Conservation (phyloP, 2,329 filamentous ascomycete species). For the Fusarium tupiense region DNA sequence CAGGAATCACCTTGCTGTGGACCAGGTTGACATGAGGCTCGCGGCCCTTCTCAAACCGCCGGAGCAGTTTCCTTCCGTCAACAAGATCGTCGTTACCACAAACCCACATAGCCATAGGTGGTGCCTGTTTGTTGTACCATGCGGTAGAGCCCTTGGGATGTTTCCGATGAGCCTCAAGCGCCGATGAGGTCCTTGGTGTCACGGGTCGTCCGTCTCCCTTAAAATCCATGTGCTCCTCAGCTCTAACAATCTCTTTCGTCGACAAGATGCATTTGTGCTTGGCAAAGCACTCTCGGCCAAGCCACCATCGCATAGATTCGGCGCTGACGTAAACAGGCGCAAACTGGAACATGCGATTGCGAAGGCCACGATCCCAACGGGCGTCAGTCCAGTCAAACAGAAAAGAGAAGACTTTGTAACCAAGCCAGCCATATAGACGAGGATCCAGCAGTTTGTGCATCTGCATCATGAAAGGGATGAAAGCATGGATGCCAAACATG, state of each 20-base stretch:
- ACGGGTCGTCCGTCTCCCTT: slow-evolving; percentile 19
- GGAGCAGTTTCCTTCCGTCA: slow-evolving; percentile 78
- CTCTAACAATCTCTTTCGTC: slow-evolving; percentile 74
- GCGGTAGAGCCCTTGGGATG: slow-evolving; percentile 64
- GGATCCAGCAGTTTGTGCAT: slow-evolving; percentile 76
- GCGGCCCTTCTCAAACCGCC: slow-evolving; percentile 76
- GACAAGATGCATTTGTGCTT: slow-evolving; percentile 85
- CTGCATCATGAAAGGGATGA: slow-evolving; percentile 92
- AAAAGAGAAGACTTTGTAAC: slow-evolving; percentile 89
- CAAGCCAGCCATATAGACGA: slow-evolving; percentile 79
- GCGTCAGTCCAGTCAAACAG: slow-evolving; percentile 88
- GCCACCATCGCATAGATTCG: slow-evolving; percentile 96
- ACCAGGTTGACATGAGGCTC: slow-evolving; percentile 86
- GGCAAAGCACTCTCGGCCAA: slow-evolving; percentile 84
- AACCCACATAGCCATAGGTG: slow-evolving; percentile 90
- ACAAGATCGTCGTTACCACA: slow-evolving; percentile 85
- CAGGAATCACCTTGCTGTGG: slow-evolving; percentile 83
- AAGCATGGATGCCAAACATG: slow-evolving; percentile 91
- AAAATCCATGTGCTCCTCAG: slow-evolving; percentile 71
- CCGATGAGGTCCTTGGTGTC: slow-evolving; percentile 37
- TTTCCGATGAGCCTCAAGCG: slow-evolving; percentile 48
- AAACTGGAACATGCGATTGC: slow-evolving; percentile 89
- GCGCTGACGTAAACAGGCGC: slow-evolving; percentile 89
- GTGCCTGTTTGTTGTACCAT: slow-evolving; percentile 84
- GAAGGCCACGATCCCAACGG: slow-evolving; percentile 83